Base-by-base conservation (phyloP, 441 rosid species). In the Euphorbia corollata region DNA sequence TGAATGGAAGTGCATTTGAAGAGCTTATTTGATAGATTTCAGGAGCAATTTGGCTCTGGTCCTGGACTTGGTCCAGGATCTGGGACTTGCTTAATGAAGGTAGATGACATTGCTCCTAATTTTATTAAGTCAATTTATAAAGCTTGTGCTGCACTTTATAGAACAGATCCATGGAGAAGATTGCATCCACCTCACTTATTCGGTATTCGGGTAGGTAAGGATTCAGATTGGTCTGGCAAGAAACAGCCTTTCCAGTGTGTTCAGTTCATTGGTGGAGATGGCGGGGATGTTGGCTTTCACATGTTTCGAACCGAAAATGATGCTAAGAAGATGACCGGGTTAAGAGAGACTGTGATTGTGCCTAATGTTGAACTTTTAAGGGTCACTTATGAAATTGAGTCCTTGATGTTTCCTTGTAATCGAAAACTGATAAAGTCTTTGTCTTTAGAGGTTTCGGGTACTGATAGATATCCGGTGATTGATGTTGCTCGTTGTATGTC, bases 51-150 rank as follows among this genome's bases (percentile, higher is more conserved):
- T 65, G 88, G 95, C 10, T 81, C 92, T 68, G 92, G 95, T 78
- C 87, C 88, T 0, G 91, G 91, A 38, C 91, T 86, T 22, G 91
- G 91, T 71, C 88, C 91, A n/a, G 94, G 94, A 74, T 88, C 91
- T 5, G 89, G 88, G 48, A 70, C 83, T 13, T 80, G 86, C 61
- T 68, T 88, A 38, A 82, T 82, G 88, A 85, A 79, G 60, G 81
- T 85, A 8, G 89, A 83, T 47, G 89, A 85, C 66, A 76, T 84
- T 74, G 64, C 83, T 72, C 78, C 87, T 70, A 88, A 72, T 73
- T 77, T 85, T 64, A 77, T 86, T 0, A 79, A 71, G 59, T 81
- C 84, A 7, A 32, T 86, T 6, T 86, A 79, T 68, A 85, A 64
- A 72, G 91, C 88, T 55, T 77, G 88, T 55, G 90, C 91, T 59